Evolutionary conservation across 768 basidiomycete species (phyloP).

Genomic region (Xerocomellus amylosporus): DNA sequence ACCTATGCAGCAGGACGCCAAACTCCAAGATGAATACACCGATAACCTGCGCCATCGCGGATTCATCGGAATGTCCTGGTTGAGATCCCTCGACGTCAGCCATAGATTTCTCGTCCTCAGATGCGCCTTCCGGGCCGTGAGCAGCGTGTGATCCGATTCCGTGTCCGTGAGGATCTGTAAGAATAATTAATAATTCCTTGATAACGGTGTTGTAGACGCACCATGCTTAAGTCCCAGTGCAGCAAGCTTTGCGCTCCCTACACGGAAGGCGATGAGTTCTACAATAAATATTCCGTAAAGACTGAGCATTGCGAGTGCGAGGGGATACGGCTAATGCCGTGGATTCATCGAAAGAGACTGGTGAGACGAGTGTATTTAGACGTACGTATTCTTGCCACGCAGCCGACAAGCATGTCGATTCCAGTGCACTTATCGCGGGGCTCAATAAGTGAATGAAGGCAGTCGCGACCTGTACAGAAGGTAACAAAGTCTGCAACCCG

Average conservation of each 20-base stretch:
- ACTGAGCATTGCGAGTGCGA: constrained; percentile 77
- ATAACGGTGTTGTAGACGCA: constrained; percentile 24
- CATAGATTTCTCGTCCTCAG: constrained; percentile 3
- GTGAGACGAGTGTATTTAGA: not conserved
- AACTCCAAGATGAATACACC: constrained; percentile 93
- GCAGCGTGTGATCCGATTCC: constrained; percentile 55
- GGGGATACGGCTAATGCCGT: constrained; percentile 66
- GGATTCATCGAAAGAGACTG: not conserved
- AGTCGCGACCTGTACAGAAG: constrained; percentile 67
- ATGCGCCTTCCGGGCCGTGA: constrained; percentile 61
- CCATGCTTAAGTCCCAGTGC: constrained; percentile 64
- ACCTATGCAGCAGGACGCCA: constrained; percentile 86
- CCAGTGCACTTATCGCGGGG: constrained; percentile 70
- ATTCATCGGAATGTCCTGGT: constrained; percentile 34
- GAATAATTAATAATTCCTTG: not conserved
- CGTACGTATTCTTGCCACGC: constrained; percentile 77
- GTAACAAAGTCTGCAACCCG: not conserved
- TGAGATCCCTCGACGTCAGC: constrained; percentile 31
- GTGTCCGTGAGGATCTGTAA: constrained; percentile 63
- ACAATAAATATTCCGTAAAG: constrained; percentile 83
- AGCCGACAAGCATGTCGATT: constrained; percentile 62
- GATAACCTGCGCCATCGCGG: constrained; percentile 65
- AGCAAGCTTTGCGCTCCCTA: constrained; percentile 72
- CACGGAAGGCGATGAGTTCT: constrained; percentile 84
- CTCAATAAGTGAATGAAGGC: constrained; percentile 82